Evolutionary conservation across 805 yeast species (phyloP).

Genomic region (Lachancea thermotolerans): DNA sequence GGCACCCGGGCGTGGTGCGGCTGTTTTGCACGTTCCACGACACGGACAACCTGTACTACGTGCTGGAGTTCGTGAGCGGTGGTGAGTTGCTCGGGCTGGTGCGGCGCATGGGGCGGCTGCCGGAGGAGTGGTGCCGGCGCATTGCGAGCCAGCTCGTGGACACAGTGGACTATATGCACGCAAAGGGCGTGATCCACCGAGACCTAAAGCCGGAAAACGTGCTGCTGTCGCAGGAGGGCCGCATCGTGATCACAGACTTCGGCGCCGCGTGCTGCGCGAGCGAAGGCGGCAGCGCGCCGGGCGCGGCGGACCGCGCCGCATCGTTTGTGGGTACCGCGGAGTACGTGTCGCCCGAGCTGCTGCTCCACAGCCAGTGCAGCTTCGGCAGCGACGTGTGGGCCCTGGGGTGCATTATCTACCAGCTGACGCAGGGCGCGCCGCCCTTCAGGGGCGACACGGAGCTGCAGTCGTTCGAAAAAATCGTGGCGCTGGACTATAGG

Average conservation of each 20-base stretch:
- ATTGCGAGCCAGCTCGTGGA: conserved; percentile 86
- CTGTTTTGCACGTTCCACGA: conserved; percentile 94
- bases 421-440: conserved; percentile 74
- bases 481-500: conserved; percentile 66
- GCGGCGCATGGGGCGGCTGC: conserved; percentile 68
- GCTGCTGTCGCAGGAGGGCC: conserved; percentile 75
- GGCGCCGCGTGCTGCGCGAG: conserved; percentile 71
- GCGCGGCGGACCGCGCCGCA: conserved; percentile 35
- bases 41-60: conserved; percentile 78
- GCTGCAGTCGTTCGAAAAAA: conserved; percentile 80
- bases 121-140: conserved; percentile 68
- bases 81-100: conserved; percentile 87
- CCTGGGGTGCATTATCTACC: conserved; percentile 80
- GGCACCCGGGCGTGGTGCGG: conserved; percentile 92
- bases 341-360: conserved; percentile 87
- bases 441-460: conserved; percentile 87
- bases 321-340: conserved; percentile 98
- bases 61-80: conserved; percentile 86
- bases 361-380: conserved; percentile 72
- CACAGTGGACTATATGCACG: conserved; percentile 82
- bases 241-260: conserved; percentile 88
- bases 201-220: conserved; percentile 95
- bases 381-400: conserved; percentile 92
- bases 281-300: conserved; percentile 30
- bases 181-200: conserved; percentile 83